These are phyloP conservation scores for Trypethelium eluteriae DNA, from an alignment of 495 filamentous ascomycete species.

Conservation along the genomic window DNA sequence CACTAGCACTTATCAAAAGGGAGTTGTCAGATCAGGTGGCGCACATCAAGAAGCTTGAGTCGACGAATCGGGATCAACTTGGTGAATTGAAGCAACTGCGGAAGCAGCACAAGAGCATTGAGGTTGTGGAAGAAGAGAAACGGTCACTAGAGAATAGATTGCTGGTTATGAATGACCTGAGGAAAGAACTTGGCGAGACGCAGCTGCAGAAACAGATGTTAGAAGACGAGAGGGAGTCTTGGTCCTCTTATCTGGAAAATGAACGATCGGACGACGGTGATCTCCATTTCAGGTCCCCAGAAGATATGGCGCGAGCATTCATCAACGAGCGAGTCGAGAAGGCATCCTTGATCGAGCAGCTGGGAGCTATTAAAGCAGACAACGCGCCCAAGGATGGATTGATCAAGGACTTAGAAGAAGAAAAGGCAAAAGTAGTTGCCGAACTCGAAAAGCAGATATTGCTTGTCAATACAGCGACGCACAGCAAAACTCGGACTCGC, in stretches of 20 bases:
- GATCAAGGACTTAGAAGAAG: slow-evolving; percentile 63
- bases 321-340: slow-evolving; percentile 74
- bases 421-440: slow-evolving; percentile 50
- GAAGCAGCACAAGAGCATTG: slow-evolving; percentile 71
- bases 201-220: slow-evolving; percentile 75
- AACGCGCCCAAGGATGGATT: slow-evolving; percentile 69
- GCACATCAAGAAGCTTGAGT: slow-evolving; percentile 78
- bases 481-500: slow-evolving; percentile 55
- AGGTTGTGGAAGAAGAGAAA: slow-evolving; percentile 96
- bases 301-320: slow-evolving; percentile 76
- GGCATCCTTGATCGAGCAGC: slow-evolving; percentile 62
- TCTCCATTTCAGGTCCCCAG: slow-evolving; percentile 76
- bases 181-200: slow-evolving; percentile 66
- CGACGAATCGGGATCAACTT: slow-evolving; percentile 69
- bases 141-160: slow-evolving; percentile 69
- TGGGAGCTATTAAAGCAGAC: slow-evolving; percentile 73
- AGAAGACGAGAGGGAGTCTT: slow-evolving; percentile 79
- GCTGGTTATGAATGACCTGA: slow-evolving; percentile 63
- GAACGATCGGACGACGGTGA: slow-evolving; percentile 47
- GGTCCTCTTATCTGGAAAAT: slow-evolving; percentile 76
- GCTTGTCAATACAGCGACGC: slow-evolving; percentile 18
- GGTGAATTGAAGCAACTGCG: slow-evolving; percentile 72
- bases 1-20: slow-evolving; percentile 69
- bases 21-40: slow-evolving; percentile 83
- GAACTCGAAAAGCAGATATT: slow-evolving; percentile 66